Conservation (phyloP, 163 green algal genomes). For the Scenedesmus sp. region DNA sequence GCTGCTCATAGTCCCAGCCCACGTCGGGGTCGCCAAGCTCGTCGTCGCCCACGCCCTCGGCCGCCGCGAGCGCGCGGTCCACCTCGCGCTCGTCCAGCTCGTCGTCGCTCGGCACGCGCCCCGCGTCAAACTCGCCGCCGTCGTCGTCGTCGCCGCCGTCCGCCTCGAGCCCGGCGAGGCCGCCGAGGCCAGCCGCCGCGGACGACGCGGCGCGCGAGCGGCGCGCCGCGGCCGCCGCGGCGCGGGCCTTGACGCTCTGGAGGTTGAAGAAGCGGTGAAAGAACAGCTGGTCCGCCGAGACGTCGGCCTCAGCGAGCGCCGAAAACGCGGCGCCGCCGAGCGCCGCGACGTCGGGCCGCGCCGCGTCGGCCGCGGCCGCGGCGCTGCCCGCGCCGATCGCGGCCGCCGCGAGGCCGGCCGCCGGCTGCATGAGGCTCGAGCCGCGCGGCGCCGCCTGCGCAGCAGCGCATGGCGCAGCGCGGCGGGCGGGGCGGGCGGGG, state of each 20-base stretch:
- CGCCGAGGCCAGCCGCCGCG: slow-evolving; percentile 9
- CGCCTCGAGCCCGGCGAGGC: slow-evolving; percentile 19
- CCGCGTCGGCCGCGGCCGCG: slow-evolving; percentile 10
- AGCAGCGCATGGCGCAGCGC: background rate
- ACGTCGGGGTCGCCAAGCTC: slow-evolving; percentile 34
- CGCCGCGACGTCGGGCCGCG: slow-evolving; percentile 13
- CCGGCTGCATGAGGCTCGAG: slow-evolving; percentile 82
- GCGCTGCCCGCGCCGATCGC: background rate
- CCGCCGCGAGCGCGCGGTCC: slow-evolving; percentile 10
- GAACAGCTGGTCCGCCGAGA: slow-evolving; percentile 77
- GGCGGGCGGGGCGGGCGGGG: background rate
- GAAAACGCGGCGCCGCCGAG: slow-evolving; percentile 64
- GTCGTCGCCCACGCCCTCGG: slow-evolving; percentile 33
- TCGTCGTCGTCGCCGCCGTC: slow-evolving; percentile 36
- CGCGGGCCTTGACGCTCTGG: slow-evolving; percentile 45
- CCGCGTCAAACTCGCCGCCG: slow-evolving; percentile 13
- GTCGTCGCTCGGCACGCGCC: slow-evolving; percentile 19
- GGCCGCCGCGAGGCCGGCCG: slow-evolving; percentile 23
- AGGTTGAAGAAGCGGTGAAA: slow-evolving; percentile 77
- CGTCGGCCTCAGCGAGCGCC: slow-evolving; percentile 63
- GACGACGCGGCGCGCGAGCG: slow-evolving; percentile 16
- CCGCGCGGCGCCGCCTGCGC: slow-evolving; percentile 58
- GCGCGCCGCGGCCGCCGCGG: slow-evolving; percentile 25
- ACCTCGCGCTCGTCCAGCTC: slow-evolving; percentile 33
- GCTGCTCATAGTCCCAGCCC: slow-evolving; percentile 35